Evolutionary conservation across 164 flowering plant genomes (phyloP).

Genomic region (Stephania cephalantha): DNA sequence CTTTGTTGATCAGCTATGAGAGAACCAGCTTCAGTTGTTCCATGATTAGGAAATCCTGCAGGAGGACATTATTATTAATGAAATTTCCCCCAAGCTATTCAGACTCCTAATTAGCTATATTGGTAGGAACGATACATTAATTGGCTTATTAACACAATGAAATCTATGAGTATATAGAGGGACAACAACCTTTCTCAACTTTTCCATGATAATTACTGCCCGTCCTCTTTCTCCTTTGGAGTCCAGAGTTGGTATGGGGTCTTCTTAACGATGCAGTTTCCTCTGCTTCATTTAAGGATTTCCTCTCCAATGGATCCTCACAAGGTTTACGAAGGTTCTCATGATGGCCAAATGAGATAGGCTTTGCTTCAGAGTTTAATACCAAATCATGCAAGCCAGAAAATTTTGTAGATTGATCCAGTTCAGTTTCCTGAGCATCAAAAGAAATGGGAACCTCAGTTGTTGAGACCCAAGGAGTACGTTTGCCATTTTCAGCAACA

Average conservation of each 20-base stretch:
- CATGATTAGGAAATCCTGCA: slow-evolving; percentile 42
- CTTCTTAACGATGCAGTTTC: slow-evolving; percentile 17
- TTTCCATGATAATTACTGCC: slow-evolving; percentile 19
- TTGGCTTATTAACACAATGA: background rate
- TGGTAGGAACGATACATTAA: background rate
- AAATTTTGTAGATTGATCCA: slow-evolving; percentile 9
- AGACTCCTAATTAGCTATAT: background rate
- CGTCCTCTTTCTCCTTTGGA: slow-evolving; percentile 15
- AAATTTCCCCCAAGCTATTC: slow-evolving; percentile 5
- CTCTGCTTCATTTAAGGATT: slow-evolving; percentile 16
- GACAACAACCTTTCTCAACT: slow-evolving; percentile 35
- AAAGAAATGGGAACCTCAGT: slow-evolving; percentile 10
- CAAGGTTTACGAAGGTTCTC: slow-evolving; percentile 15
- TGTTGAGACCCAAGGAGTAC: slow-evolving; percentile 5
- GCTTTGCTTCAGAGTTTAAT: slow-evolving; percentile 10
- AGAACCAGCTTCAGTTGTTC: slow-evolving; percentile 29
- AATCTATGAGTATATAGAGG: background rate
- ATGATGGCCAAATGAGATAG: slow-evolving; percentile 9
- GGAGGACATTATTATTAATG: slow-evolving; percentile 1
- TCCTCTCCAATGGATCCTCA: slow-evolving; percentile 27
- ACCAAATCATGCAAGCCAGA: slow-evolving; percentile 9
- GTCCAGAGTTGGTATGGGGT: slow-evolving; percentile 11
- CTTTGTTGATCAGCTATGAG: slow-evolving; percentile 31
- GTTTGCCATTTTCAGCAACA: slow-evolving; percentile 9
- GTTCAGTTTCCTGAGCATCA: slow-evolving; percentile 11